Percentiles rank a stretch among this genome's conserved stretches.
These are phyloP conservation scores for Cadophora gregata DNA, from an alignment of 2,329 filamentous ascomycete species.

Conservation along the genomic window DNA sequence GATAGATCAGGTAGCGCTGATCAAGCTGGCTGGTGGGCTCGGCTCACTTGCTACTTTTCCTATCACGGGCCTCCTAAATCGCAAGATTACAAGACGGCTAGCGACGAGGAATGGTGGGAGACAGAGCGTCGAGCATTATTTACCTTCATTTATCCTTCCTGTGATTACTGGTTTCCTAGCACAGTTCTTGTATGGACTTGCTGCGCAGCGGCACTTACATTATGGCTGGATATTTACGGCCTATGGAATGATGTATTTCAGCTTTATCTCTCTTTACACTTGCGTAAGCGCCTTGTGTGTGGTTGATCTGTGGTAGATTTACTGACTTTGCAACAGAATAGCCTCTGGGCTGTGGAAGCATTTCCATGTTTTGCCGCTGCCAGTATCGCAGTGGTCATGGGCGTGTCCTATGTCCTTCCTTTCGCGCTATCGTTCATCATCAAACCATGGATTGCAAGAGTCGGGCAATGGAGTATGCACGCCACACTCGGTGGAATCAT, in stretches of 20 bases:
- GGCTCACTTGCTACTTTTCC: slow-evolving; percentile 8
- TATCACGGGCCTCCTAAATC: background rate
- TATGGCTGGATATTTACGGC: background rate
- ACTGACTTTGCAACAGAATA: background rate
- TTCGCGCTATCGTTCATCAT: slow-evolving; percentile 1
- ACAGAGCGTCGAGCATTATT: slow-evolving; percentile 1
- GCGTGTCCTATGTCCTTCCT: background rate
- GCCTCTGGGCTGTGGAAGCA: slow-evolving; percentile 5
- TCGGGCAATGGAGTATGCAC: slow-evolving; percentile 2
- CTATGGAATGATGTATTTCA: slow-evolving; percentile 5
- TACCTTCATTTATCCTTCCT: slow-evolving; percentile 5
- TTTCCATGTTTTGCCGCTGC: slow-evolving; percentile 6
- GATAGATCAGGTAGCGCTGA: background rate
- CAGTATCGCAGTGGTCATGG: background rate
- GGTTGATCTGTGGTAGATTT: no score
- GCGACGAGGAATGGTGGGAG: slow-evolving; percentile 9
- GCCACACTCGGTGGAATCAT: background rate
- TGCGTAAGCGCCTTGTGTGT: background rate
- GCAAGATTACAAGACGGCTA: slow-evolving; percentile 6
- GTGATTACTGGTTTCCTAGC: slow-evolving; percentile 5
- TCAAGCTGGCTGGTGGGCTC: background rate
- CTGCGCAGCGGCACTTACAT: background rate
- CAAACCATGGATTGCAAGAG: background rate
- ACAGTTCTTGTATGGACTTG: background rate
- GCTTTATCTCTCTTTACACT: slow-evolving; percentile 3